These are phyloP conservation scores for Orbilia blumenaviensis DNA, from an alignment of 2,329 filamentous ascomycete species.

Conservation along the genomic window DNA sequence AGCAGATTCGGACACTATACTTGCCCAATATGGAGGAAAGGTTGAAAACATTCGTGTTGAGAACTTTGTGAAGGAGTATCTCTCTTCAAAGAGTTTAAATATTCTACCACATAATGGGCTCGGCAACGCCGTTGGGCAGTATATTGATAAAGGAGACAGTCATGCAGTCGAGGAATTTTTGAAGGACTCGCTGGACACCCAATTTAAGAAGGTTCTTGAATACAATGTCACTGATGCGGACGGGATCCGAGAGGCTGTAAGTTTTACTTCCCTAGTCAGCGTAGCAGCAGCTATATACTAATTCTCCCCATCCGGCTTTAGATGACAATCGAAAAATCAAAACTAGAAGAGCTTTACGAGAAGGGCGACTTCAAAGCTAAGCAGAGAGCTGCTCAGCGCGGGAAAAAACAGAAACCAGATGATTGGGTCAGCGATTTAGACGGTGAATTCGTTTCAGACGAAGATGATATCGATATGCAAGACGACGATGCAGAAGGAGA, in stretches of 20 bases:
- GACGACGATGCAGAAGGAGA: constrained; percentile 64
- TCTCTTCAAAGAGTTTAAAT: constrained; percentile 85
- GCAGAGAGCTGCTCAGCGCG: constrained; percentile 59
- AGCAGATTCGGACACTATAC: constrained; percentile 71
- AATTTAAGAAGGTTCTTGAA: constrained; percentile 75
- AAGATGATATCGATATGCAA: constrained; percentile 60
- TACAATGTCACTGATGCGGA: constrained; percentile 74
- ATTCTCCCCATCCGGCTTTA: background rate
- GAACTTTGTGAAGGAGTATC: constrained; percentile 84
- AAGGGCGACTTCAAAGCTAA: constrained; percentile 70
- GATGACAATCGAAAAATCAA: constrained; percentile 76
- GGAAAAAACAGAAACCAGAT: constrained; percentile 74
- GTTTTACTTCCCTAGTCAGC: background rate
- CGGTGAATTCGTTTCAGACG: constrained; percentile 82
- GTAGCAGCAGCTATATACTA: background rate
- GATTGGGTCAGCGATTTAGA: constrained; percentile 91
- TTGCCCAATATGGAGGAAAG: constrained; percentile 66
- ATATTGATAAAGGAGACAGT: constrained; percentile 94
- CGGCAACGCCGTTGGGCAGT: constrained; percentile 89
- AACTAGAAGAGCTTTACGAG: constrained; percentile 76
- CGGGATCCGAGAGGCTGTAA: constrained; percentile 71
- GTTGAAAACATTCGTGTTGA: constrained; percentile 86
- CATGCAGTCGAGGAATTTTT: constrained; percentile 71
- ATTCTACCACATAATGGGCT: constrained; percentile 93
- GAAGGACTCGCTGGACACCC: constrained; percentile 73